A percentile compares a stretch with the other conserved stretches of the same genome.
These are phyloP conservation scores for Suaeda aralocaspica DNA, from an alignment of 148 eudicot species.

Conservation along the genomic window DNA sequence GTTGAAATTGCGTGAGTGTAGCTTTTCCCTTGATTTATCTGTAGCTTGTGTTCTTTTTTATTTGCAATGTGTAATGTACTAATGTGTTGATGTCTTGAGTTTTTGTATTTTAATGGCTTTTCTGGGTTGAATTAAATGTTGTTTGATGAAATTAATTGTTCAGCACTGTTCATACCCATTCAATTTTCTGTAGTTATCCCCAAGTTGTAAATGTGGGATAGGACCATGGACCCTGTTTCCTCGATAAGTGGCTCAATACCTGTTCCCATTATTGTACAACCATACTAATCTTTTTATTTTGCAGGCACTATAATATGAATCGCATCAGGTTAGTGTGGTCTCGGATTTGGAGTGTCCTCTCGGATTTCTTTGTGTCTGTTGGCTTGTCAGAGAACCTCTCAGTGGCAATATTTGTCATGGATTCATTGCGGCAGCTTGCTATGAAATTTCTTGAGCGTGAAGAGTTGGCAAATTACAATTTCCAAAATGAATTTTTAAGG, in stretches of 20 bases:
- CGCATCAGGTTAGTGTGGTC: conserved; percentile 99
- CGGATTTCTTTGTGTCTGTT: conserved; percentile 96
- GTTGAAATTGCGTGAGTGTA: conserved; percentile 97
- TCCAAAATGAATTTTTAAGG: conserved; percentile 95
- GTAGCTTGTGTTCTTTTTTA: background rate
- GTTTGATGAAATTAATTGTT: too few relatives aligned
- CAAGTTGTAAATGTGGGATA: background rate
- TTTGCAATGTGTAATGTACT: too few relatives aligned
- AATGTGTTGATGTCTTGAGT: too few relatives aligned
- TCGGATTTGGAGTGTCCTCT: conserved; percentile 97
- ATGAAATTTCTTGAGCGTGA: conserved; percentile 98
- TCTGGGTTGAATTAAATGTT: too few relatives aligned
- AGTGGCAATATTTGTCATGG: conserved; percentile 99
- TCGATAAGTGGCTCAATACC: background rate
- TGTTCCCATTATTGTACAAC: background rate
- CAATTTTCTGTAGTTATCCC: too few relatives aligned
- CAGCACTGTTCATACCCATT: background rate
- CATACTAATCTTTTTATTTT: conserved; percentile 24
- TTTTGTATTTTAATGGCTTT: too few relatives aligned
- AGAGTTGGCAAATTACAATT: conserved; percentile 97
- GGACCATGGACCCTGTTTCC: background rate
- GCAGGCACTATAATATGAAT: conserved; percentile 98
- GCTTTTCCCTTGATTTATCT: conserved; percentile 27
- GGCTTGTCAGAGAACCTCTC: conserved; percentile 96
- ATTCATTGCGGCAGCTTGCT: conserved; percentile 94